These are phyloP conservation scores for Calycina marina DNA, from an alignment of 2,329 filamentous ascomycete species.

Conservation along the genomic window DNA sequence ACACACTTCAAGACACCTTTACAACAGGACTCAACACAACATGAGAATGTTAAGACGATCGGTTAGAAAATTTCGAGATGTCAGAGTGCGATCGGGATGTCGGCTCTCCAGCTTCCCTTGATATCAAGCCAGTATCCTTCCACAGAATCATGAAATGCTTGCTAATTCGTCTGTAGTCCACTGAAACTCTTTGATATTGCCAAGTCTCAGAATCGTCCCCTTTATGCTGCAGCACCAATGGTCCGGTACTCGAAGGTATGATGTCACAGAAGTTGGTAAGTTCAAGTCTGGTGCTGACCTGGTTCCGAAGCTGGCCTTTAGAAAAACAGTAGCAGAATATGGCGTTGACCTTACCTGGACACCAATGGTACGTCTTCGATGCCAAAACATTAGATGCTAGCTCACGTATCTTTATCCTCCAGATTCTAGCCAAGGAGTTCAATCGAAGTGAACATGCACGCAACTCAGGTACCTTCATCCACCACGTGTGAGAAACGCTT, in stretches of 20 bases:
- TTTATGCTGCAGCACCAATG: constrained; percentile 53
- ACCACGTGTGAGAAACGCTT: constrained; percentile 9
- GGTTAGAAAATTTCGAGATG: too few species aligned
- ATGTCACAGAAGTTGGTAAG: neutral
- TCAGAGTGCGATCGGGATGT: too few species aligned
- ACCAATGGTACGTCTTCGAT: constrained; percentile 39
- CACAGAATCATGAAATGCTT: neutral
- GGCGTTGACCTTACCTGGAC: constrained; percentile 55
- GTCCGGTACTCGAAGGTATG: constrained; percentile 44
- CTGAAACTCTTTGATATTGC: constrained; percentile 44
- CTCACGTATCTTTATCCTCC: constrained; percentile 1
- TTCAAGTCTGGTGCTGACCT: neutral
- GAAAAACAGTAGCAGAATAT: constrained; percentile 50
- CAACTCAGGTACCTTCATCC: constrained; percentile 34
- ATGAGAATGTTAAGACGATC: too few species aligned
- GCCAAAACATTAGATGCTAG: neutral
- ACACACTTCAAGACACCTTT: too few species aligned
- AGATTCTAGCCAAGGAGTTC: constrained; percentile 52
- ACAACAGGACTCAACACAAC: too few species aligned
- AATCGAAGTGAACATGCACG: constrained; percentile 45
- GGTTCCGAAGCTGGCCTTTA: constrained; percentile 44
- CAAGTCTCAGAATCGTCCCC: constrained; percentile 34
- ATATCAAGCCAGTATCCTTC: constrained; percentile 8
- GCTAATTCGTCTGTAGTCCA: constrained; percentile 27
- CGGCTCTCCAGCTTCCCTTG: constrained; percentile 6